Evolutionary conservation across 805 yeast species (phyloP), one percentile per base, ranked within the genome.

Genomic region (Saccharomycopsis vini): DNA sequence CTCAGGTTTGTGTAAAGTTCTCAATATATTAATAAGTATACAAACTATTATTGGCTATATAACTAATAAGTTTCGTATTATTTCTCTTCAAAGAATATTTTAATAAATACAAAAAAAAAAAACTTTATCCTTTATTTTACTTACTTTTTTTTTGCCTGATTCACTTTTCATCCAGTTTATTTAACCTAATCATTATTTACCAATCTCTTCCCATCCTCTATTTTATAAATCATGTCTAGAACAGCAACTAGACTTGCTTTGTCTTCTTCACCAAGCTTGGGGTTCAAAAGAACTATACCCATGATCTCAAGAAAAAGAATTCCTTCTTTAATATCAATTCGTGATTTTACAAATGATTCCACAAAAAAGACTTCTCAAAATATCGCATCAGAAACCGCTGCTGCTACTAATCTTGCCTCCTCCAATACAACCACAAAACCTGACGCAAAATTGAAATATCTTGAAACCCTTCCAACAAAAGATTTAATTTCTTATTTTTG

Each of bases 401-500:
- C n/a, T n/a, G n/a, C n/a, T n/a, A n/a, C n/a, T n/a, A n/a, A n/a
- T n/a, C n/a, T n/a, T n/a, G n/a, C n/a, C 28, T 24, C 28, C 10
- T 24, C 28, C 28, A 24, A 24, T 24, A 24, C 6, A 24, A 24
- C 28, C 28, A 24, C 28, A 24, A 24, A 24, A 6, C 28, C 28
- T 10, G 15, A n/a, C n/a, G 5, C 7, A 30, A 16, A 10, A 5
- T 5, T 43, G 3, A 24, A 23, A 5, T 78, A 77, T 57, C 62
- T 81, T 45, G 75, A 73, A 46, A 70, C 77, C 3, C 63, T 81
- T 32, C 68, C 71, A 29, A 66, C 62, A 39, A 57, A 68, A 4
- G 83, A 81, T 59, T 64, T 84, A 42, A 60, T 82, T 37, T 79
- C 85, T 1, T 73, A 77, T 50, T 72, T 79, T 32, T 64, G 80